Percentiles rank a stretch among this genome's conserved stretches.
phyloP scores from a whole-genome alignment of 2,329 filamentous ascomycete genomes.

The Lasiodiplodia sp. region DNA sequence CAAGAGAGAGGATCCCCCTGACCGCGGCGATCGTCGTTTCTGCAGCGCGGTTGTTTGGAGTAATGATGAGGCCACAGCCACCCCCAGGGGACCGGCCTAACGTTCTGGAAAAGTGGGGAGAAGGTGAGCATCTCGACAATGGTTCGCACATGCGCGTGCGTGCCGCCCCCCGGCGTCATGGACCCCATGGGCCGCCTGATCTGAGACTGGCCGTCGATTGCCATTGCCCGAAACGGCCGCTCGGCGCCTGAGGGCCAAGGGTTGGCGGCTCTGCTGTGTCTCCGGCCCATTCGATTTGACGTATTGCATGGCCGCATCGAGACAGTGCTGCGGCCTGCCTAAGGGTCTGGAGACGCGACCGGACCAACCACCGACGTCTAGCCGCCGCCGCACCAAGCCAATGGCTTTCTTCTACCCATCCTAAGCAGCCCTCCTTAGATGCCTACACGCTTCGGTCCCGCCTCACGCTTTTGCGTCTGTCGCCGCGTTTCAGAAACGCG shows the following conservation, averaged over 20 bases:
- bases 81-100: not conserved
- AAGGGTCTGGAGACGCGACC: not conserved
- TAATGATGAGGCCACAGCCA: conserved; percentile 4
- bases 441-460: not conserved
- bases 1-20: not conserved
- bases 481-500: not conserved
- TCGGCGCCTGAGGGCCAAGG: not conserved
- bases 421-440: too few relatives aligned
- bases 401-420: not conserved
- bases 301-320: not conserved
- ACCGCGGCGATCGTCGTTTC: not conserved
- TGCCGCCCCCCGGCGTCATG: not conserved
- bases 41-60: conserved; percentile 16
- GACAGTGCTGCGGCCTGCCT: not conserved
- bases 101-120: not conserved
- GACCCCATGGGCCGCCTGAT: conserved; percentile 16
- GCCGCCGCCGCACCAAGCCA: not conserved
- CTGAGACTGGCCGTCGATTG: not conserved
- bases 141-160: not conserved
- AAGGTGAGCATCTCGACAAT: not conserved
- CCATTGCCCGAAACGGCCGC: not conserved
- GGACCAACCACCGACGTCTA: not conserved
- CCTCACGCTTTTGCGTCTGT: not conserved
- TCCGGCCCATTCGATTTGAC: not conserved
- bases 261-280: conserved; percentile 2